Evolutionary conservation across 139 green algal species (phyloP), one percentile per base, ranked within the genome.

Genomic region (Mychonastes homosphaera): DNA sequence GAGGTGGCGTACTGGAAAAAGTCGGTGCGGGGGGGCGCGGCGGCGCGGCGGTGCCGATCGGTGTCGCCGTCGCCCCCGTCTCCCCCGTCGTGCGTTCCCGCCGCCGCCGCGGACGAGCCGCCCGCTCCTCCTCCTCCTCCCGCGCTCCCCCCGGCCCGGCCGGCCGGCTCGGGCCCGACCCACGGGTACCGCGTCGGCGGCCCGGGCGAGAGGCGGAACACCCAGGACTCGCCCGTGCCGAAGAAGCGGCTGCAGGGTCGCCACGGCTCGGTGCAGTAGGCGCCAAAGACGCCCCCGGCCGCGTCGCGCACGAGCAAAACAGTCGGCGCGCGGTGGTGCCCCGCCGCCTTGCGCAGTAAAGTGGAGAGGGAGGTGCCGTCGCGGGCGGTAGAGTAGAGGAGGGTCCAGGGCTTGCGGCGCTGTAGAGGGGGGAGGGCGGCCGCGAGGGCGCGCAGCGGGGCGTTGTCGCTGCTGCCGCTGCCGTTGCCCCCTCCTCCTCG

Each of bases 171-270:
- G 24, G 16, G 6, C 8, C 50, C 19, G 35, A 48, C 49, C 35
- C 6, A n/a, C 18, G 6, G 30, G 5, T 60, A 7, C 33, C 33
- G 21, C 38, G 18, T 36, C 56, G 47, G 26, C 47, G 13, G 65
- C 48, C 32, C 51, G 40, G 15, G 45, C 32, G 4, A 73, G 63
- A 88, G 41, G 58, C 79, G 70, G 40, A 89, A 92, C 3, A 88
- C 84, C 40, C 81, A 88, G 18, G 67, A 81, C 69, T 94, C 83
- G 2, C 85, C 85, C 0, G 76, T 89, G 67, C 85, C 85, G 57
- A 84, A 87, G 66, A 87, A 91, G 26, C 78, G 65, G 13, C 74
- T 55, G 7, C 48, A 52, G 2, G 80, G 56, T 27, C 53, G 61
- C 85, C 84, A 89, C 2, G 60, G 27, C 33, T 94, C 85, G 0